Evolutionary conservation across 1,284 basidiomycete genomes (phyloP).

Genomic region (Ceratobasidium theobromae): DNA sequence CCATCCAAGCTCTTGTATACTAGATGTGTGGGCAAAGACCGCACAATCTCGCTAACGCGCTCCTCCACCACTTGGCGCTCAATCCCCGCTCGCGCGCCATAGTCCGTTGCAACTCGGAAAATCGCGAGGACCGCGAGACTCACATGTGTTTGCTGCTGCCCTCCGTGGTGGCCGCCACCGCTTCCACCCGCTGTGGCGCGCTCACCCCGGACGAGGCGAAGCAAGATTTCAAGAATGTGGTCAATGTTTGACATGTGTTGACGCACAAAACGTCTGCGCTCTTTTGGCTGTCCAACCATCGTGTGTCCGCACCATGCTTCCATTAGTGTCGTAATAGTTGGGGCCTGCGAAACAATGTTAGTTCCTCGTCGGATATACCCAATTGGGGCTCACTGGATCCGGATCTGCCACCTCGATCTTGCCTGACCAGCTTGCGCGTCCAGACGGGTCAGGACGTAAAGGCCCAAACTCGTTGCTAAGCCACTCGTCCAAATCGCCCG

Average conservation of each 20-base stretch:
- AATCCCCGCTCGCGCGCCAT: constrained; percentile 67
- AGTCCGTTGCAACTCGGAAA: constrained; percentile 80
- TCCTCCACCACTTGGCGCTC: constrained; percentile 72
- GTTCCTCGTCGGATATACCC: constrained; percentile 11
- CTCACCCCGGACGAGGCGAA: constrained; percentile 86
- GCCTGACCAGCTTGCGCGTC: constrained; percentile 74
- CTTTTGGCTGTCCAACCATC: constrained; percentile 66
- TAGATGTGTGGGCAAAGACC: constrained; percentile 79
- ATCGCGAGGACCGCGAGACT: constrained; percentile 88
- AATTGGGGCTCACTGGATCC: constrained; percentile 72
- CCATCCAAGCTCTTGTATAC: constrained; percentile 88
- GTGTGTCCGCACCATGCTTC: constrained; percentile 86
- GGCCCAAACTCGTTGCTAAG: constrained; percentile 82
- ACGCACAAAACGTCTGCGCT: constrained; percentile 83
- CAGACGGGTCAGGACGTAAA: constrained; percentile 45
- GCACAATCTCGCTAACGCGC: constrained; percentile 83
- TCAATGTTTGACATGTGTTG: constrained; percentile 83
- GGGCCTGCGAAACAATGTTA: constrained; percentile 60
- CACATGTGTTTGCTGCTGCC: constrained; percentile 82
- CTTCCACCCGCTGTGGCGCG: constrained; percentile 63
- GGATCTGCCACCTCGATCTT: constrained; percentile 92
- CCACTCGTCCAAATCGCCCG: constrained; percentile 92
- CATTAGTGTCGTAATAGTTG: constrained; percentile 85
- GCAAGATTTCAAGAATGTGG: constrained; percentile 85
- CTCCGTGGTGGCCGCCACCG: not conserved